A percentile compares a stretch with the other conserved stretches of the same genome.
These are phyloP conservation scores for Cystobasidium slooffiae DNA, from an alignment of 1,284 basidiomycete genomes.

Conservation along the genomic window DNA sequence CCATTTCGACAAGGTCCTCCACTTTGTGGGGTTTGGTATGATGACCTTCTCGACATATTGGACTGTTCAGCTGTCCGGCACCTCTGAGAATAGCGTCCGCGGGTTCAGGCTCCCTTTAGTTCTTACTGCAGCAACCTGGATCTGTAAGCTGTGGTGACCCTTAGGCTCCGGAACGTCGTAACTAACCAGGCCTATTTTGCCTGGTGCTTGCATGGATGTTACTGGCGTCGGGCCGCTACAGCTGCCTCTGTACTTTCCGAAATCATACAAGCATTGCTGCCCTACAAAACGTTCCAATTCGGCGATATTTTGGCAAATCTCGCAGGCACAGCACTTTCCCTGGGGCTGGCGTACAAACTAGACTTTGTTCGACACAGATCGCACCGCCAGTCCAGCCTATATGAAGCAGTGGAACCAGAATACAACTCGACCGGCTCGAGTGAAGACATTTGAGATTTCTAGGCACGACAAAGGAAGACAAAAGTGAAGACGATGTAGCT, in stretches of 20 bases:
- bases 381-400: too few species aligned
- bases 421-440: too few species aligned
- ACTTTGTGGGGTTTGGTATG: conserved; percentile 76
- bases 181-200: too few species aligned
- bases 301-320: conserved; percentile 81
- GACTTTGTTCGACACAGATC: background rate
- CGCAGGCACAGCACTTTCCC: conserved; percentile 73
- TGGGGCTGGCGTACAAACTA: conserved; percentile 61
- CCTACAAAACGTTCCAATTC: conserved; percentile 78
- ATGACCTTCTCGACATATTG: conserved; percentile 84
- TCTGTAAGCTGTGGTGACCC: conserved; percentile 61
- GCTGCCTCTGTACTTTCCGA: conserved; percentile 80
- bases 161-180: too few species aligned
- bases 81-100: too few species aligned
- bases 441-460: too few species aligned
- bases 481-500: too few species aligned
- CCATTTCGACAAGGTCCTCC: conserved; percentile 76
- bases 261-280: conserved; percentile 77
- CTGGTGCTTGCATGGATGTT: too few species aligned
- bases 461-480: too few species aligned
- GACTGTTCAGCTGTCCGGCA: conserved; percentile 77
- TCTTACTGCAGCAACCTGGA: conserved; percentile 70
- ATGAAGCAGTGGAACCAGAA: too few species aligned
- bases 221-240: background rate
- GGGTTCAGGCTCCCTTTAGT: conserved; percentile 51